Evolutionary conservation across 805 yeast species (phyloP), one percentile per base, ranked within the genome.

Genomic region (Brettanomyces sp.): DNA sequence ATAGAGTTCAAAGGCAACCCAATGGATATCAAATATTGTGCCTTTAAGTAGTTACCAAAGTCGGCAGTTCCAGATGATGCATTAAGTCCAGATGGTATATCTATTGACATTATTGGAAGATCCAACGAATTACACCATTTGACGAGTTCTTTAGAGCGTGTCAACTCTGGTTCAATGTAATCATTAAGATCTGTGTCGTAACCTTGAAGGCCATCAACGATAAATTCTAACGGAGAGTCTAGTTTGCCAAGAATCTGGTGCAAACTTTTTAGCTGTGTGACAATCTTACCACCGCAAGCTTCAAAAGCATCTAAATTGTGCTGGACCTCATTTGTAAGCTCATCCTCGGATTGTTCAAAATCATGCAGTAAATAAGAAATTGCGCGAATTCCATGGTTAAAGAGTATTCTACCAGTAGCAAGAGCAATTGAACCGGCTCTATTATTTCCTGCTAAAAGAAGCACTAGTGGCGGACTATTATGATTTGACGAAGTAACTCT

Each of bases 141-240:
- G 24, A 86, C 74, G 18, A 86, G 61, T 33, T 68, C 64, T 28
- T 60, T 57, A 8, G 76, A 69, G 22, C 56, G 54, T 23, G 63
- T 55, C 21, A 70, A 52, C 44, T 76, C 81, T 41, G 62, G 62
- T 13, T 65, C 71, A 43, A 65, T 68, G 36, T 82, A 61, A 58
- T 85, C 93, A 32, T 73, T 73, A 44, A 85, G 63, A 45, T 76
- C 83, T 23, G 79, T 75, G 54, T 86, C 93, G 52, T 77, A 82
- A 0, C 96, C 96, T 58, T 85, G 95, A 53, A 89, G 68, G 1
- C 89, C 93, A 61, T 89, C 97, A 18, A 89, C 57, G 8, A 88
- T 74, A 49, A 89, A 68, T 58, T 88, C 95, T 13, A 85, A 78
- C 0, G 95, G 93, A 2, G 86, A 74, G 40, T 82, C 85, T 36